phyloP scores from a whole-genome alignment of 148 eudicot genomes.

The Dianthus caryophyllus region DNA sequence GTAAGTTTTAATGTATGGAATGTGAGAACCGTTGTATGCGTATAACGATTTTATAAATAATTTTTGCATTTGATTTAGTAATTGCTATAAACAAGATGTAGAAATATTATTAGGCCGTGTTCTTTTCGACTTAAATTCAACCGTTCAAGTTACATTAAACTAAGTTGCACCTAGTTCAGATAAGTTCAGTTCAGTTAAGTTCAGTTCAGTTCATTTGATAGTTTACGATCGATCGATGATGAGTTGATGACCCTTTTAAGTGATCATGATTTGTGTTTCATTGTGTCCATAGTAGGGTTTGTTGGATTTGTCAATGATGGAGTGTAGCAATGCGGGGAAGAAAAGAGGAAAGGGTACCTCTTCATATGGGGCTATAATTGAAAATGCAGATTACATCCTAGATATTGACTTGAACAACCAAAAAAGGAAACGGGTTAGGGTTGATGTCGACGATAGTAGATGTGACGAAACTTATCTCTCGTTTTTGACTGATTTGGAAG shows the following conservation, averaged over 20 bases:
- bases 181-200: too few species aligned
- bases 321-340: neutral
- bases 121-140: too few species aligned
- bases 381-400: slow-evolving; percentile 16
- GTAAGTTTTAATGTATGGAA: neutral
- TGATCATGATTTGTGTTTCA: neutral
- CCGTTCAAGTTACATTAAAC: too few species aligned
- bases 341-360: slow-evolving; percentile 1
- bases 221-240: too few species aligned
- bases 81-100: too few species aligned
- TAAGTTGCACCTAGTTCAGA: too few species aligned
- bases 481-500: slow-evolving; percentile 4
- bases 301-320: neutral
- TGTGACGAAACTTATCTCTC: slow-evolving; percentile 6
- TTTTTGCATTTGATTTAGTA: too few species aligned
- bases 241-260: neutral
- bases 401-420: slow-evolving; percentile 10
- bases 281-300: neutral
- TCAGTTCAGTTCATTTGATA: too few species aligned
- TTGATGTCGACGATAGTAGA: neutral
- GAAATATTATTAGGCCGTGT: too few species aligned
- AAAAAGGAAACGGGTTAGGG: slow-evolving; percentile 6
- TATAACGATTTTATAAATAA: too few species aligned
- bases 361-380: neutral
- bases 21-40: too few species aligned